Evolutionary conservation across 192 early-diverging fungal genomes (phyloP).

Genomic region (Globomyces pollinis-pini): DNA sequence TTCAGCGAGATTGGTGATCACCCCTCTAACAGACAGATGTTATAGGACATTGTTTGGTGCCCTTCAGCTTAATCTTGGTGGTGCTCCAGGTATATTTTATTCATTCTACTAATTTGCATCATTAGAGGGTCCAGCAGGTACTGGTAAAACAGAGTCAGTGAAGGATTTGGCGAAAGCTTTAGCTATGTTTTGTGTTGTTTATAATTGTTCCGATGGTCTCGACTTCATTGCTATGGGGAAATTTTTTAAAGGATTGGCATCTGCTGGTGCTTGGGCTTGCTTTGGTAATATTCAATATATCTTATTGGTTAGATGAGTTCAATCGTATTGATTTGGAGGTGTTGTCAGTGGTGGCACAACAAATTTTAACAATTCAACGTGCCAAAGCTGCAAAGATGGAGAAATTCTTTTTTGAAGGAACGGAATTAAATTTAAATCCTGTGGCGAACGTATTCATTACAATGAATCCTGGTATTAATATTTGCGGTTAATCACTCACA

Average conservation of each 20-base stretch:
- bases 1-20: constrained; percentile 50
- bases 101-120: too few relatives aligned
- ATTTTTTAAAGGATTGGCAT: constrained; percentile 55
- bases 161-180: constrained; percentile 59
- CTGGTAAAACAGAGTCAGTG: constrained; percentile 53
- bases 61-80: constrained; percentile 53
- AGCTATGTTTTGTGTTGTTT: constrained; percentile 61
- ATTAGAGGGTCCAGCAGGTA: constrained; percentile 55
- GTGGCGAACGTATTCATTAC: constrained; percentile 51
- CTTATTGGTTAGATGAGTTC: too few relatives aligned
- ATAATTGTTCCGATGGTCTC: constrained; percentile 57
- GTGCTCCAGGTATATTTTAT: too few relatives aligned
- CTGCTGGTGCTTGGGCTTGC: constrained; percentile 58
- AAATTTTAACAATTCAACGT: constrained; percentile 54
- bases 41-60: constrained; percentile 55
- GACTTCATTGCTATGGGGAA: constrained; percentile 63
- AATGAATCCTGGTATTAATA: constrained; percentile 67
- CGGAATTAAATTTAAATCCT: constrained; percentile 46
- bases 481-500: too few relatives aligned
- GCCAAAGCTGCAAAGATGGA: constrained; percentile 52
- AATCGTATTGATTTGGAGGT: constrained; percentile 60
- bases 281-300: too few relatives aligned
- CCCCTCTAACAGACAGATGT: constrained; percentile 52
- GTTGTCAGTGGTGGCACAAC: constrained; percentile 54
- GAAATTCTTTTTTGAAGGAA: constrained; percentile 50